Evolutionary conservation across 2,329 filamentous ascomycete species (phyloP).

Genomic region (Neopestalotiopsis sp.): DNA sequence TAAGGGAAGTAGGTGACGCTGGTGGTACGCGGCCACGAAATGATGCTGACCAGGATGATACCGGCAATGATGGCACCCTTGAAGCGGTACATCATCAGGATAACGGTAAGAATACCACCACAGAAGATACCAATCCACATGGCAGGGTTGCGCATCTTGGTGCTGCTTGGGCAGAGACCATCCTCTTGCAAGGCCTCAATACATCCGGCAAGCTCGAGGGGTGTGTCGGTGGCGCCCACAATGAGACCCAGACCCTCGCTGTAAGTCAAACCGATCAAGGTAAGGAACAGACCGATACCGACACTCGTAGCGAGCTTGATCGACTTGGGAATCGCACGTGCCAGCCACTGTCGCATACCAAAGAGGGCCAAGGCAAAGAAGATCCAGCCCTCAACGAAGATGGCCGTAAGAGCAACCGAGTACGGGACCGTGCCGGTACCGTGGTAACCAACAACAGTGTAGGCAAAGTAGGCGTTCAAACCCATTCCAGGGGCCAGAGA

Average conservation of each 20-base stretch:
- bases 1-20: conserved; percentile 82
- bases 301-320: conserved; percentile 89
- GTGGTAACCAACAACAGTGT: conserved; percentile 73
- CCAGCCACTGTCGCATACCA: conserved; percentile 87
- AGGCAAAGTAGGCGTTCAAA: conserved; percentile 87
- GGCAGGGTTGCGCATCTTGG: conserved; percentile 82
- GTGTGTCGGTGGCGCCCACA: conserved; percentile 70
- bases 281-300: conserved; percentile 84
- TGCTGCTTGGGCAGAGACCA: conserved; percentile 64
- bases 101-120: conserved; percentile 77
- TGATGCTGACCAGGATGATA: conserved; percentile 83
- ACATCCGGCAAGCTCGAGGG: conserved; percentile 78
- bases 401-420: conserved; percentile 77
- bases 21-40: conserved; percentile 83
- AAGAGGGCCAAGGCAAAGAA: conserved; percentile 81
- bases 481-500: conserved; percentile 79
- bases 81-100: conserved; percentile 84
- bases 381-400: conserved; percentile 87
- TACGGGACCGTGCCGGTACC: conserved; percentile 77
- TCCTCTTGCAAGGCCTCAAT: conserved; percentile 31
- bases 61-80: conserved; percentile 87
- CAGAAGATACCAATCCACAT: conserved; percentile 92
- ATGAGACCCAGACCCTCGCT: conserved; percentile 82
- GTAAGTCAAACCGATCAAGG: conserved; percentile 78
- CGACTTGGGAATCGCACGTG: conserved; percentile 78